Conservation (phyloP, 805 yeast species). For the Limtongia smithiae region DNA sequence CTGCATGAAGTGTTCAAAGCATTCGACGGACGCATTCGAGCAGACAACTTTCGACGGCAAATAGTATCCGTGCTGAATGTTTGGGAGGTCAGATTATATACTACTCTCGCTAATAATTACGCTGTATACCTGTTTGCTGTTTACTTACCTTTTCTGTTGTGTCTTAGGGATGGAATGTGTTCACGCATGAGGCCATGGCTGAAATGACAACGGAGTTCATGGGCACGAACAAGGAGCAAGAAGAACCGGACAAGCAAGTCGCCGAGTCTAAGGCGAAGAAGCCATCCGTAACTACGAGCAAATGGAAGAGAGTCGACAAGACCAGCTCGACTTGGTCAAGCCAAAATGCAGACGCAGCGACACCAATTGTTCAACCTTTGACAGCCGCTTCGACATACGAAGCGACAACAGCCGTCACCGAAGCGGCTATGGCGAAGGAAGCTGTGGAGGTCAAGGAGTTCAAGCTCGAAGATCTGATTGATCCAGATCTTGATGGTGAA, state of each 20-base stretch:
- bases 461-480: conserved; percentile 15
- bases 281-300: not conserved
- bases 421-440: too few species aligned
- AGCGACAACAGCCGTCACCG: too few species aligned
- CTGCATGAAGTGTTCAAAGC: conserved; percentile 11
- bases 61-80: conserved; percentile 18
- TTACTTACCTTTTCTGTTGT: not conserved
- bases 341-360: not conserved
- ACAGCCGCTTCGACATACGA: not conserved
- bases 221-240: conserved; percentile 4
- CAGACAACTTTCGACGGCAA: conserved; percentile 27
- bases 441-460: not conserved
- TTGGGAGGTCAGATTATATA: conserved; percentile 24
- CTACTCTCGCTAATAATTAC: not conserved
- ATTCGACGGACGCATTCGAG: conserved; percentile 26
- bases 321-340: not conserved
- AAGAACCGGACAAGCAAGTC: not conserved
- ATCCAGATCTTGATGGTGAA: conserved; percentile 27
- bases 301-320: conserved; percentile 22
- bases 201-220: conserved; percentile 15
- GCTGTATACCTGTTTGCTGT: not conserved
- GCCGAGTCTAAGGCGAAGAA: too few species aligned
- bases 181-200: conserved; percentile 15
- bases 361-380: not conserved
- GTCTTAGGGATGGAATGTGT: conserved; percentile 29